A percentile compares a stretch with the other conserved stretches of the same genome.
Conservation (phyloP, 257 asterid species). For the Solanum chmielewskii region DNA sequence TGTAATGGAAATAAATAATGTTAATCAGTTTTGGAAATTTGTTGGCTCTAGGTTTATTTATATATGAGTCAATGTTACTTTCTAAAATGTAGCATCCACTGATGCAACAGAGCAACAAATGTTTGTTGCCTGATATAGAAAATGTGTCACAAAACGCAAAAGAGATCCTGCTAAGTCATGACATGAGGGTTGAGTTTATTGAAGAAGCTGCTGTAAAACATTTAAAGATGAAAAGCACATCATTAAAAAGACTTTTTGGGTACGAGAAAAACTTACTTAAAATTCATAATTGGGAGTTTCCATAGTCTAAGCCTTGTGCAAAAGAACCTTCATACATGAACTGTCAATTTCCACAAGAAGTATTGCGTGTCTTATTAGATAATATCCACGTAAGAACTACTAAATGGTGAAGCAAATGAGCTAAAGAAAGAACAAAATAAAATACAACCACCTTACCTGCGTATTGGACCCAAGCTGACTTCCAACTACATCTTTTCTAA, state of each 20-base stretch:
- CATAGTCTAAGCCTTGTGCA: slow-evolving; percentile 37
- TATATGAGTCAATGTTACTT: background rate
- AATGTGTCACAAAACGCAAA: background rate
- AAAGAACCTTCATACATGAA: slow-evolving; percentile 46
- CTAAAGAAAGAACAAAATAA: background rate
- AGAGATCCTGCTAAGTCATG: background rate
- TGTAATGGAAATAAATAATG: background rate
- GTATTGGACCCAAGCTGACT: slow-evolving; percentile 29
- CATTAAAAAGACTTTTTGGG: background rate
- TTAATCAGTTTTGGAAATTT: background rate
- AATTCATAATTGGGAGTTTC: slow-evolving; percentile 40
- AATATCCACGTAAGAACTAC: background rate
- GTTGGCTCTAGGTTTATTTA: background rate
- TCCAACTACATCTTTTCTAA: slow-evolving; percentile 23
- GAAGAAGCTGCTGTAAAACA: background rate
- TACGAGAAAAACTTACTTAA: slow-evolving; percentile 23
- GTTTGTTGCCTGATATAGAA: background rate
- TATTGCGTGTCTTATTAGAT: background rate
- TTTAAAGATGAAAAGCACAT: background rate
- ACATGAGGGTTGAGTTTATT: background rate
- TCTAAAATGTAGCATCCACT: background rate
- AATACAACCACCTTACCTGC: slow-evolving; percentile 21
- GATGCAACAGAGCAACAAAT: background rate
- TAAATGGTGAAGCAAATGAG: background rate
- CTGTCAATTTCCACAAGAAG: slow-evolving; percentile 15